These are phyloP conservation scores for Groenewaldozyma tartarivorans DNA, from an alignment of 805 yeast species.

Conservation along the genomic window DNA sequence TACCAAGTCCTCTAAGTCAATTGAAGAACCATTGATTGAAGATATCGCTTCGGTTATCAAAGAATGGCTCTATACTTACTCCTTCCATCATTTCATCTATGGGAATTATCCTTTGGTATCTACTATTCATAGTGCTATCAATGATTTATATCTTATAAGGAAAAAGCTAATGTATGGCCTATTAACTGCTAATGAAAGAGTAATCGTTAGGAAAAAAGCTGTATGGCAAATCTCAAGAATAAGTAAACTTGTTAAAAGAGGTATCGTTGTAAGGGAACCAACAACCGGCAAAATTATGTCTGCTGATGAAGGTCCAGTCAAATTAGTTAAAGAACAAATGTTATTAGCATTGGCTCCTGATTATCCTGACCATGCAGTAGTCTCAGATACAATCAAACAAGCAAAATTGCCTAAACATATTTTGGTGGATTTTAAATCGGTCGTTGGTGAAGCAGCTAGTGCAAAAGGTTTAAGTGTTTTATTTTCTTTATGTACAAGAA, in stretches of 20 bases:
- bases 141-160: constrained; percentile 21
- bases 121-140: constrained; percentile 18
- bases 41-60: constrained; percentile 25
- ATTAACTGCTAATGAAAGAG: constrained; percentile 21
- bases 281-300: constrained; percentile 21
- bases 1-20: constrained; percentile 14
- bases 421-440: constrained; percentile 67
- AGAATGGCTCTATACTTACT: constrained; percentile 25
- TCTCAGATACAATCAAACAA: constrained; percentile 9
- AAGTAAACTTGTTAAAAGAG: constrained; percentile 24
- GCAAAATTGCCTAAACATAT: constrained; percentile 40
- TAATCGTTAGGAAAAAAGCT: constrained; percentile 21
- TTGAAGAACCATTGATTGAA: constrained; percentile 22
- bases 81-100: constrained; percentile 19
- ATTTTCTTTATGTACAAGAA: constrained; percentile 56
- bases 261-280: constrained; percentile 24
- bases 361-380: constrained; percentile 39
- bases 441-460: constrained; percentile 46
- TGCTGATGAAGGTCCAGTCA: constrained; percentile 36
- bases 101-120: constrained; percentile 21
- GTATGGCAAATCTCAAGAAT: constrained; percentile 25
- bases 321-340: constrained; percentile 57
- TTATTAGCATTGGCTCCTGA: constrained; percentile 64
- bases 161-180: constrained; percentile 20
- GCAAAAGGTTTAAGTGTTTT: constrained; percentile 67